Evolutionary conservation across 208 protist species (phyloP), one percentile per base, ranked within the genome.

Genomic region (Borovskyia barvae): DNA sequence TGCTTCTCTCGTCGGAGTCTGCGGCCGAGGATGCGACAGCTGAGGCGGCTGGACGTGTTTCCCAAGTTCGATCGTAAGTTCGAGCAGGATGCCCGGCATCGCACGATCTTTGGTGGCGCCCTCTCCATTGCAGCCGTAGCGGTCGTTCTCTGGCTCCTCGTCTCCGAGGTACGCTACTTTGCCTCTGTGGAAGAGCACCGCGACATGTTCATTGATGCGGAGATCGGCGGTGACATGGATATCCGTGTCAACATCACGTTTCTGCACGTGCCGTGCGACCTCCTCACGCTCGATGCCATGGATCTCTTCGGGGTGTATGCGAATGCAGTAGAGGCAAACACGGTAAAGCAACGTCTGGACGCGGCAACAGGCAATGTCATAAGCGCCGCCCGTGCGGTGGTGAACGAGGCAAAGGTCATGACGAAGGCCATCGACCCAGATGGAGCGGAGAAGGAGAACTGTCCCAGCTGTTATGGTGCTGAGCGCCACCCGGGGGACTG

Each of bases 21-120:
- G n/a, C n/a, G n/a, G n/a, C n/a, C n/a, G n/a, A n/a, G n/a, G 28
- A 76, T 79, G 80, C 61, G 47, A 28, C 43, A 51, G 35, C 45
- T 92, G 0, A 66, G 75, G 52, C 49, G 40, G 1, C 61, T 97
- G 19, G 90, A 97, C 66, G 80, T 91, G 17, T 97, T 95, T 55
- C 82, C 90, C 32, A 97, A 97, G 70, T 94, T 92, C 20, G 75
- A 93, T 35, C 76, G 83, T 25, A 85, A 90, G 47, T 95, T 95
- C 47, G 72, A 87, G 55, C 68, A 80, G 66, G 90, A 79, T 72
- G 81, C 66, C 30, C 76, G 71, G 43, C 83, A 93, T 40, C 67
- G 80, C 37, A 85, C 77, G 30, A 63, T 69, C 17, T 15, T 58
- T 14, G 82, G 82, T 36, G 81, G 72, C 35, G 15, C 72, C 35